Evolutionary conservation across 108 stramenopile species (phyloP).

Genomic region (Cyclotella baltica): DNA sequence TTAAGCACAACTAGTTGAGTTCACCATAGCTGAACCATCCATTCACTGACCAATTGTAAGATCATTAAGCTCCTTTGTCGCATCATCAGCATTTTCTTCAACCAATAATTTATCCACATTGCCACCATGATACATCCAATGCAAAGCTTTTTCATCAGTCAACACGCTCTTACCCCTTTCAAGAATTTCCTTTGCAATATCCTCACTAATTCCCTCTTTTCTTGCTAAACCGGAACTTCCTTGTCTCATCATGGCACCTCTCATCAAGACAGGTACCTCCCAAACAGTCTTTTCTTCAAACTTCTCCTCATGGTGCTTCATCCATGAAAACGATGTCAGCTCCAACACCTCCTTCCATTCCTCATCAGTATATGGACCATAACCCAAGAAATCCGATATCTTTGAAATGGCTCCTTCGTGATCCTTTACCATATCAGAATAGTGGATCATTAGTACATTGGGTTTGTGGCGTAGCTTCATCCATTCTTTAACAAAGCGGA

Average conservation of each 20-base stretch:
- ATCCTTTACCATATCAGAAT: conserved; percentile 25
- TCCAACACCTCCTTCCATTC: conserved; percentile 27
- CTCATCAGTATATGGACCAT: conserved; percentile 13
- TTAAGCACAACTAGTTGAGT: no score
- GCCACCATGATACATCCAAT: conserved; percentile 28
- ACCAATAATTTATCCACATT: neutral
- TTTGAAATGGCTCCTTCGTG: conserved; percentile 28
- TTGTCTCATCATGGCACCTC: conserved; percentile 23
- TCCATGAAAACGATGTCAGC: conserved; percentile 20
- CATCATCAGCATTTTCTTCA: neutral
- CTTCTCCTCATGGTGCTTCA: conserved; percentile 17
- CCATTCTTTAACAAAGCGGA: conserved; percentile 23
- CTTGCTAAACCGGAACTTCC: conserved; percentile 2
- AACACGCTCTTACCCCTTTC: conserved; percentile 5
- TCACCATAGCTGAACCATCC: no score
- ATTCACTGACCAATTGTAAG: no score
- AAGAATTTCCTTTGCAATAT: conserved; percentile 12
- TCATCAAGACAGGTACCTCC: neutral
- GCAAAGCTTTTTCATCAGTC: conserved; percentile 8
- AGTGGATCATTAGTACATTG: conserved; percentile 28
- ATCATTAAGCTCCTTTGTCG: no score
- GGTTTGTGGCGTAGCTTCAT: conserved; percentile 23
- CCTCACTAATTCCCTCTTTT: conserved; percentile 22
- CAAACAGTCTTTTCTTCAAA: conserved; percentile 19
- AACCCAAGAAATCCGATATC: conserved; percentile 24